Evolutionary conservation across 164 flowering plant species (phyloP).

Genomic region (Magnolia sinica): DNA sequence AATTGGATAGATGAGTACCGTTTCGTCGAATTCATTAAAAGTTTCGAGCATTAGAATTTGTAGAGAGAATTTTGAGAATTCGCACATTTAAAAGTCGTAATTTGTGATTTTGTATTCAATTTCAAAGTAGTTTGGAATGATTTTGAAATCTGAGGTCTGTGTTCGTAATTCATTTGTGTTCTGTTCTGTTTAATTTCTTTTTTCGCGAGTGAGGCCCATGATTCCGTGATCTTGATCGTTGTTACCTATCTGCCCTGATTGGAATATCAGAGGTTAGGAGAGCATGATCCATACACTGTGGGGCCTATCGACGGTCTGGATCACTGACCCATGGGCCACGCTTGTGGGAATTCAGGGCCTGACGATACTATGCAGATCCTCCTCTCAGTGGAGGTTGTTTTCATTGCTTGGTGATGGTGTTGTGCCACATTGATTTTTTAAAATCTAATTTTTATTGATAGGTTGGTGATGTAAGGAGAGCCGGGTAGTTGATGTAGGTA

Average conservation of each 20-base stretch:
- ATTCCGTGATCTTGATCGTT: not conserved
- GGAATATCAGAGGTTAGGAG: not conserved
- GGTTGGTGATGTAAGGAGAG: no score
- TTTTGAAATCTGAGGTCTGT: not conserved
- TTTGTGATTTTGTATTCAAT: not conserved
- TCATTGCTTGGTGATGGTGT: not conserved
- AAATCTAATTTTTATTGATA: no score
- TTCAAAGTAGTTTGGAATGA: not conserved
- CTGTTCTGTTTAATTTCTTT: not conserved
- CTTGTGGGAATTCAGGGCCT: not conserved
- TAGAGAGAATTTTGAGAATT: not conserved
- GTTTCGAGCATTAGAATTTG: not conserved
- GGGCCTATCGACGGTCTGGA: not conserved
- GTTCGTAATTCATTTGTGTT: not conserved
- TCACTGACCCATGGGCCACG: not conserved
- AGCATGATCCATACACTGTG: not conserved
- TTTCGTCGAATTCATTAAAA: not conserved
- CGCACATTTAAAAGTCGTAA: not conserved
- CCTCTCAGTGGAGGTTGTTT: not conserved
- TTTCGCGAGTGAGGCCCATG: not conserved
- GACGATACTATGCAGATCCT: not conserved
- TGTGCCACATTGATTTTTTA: not conserved
- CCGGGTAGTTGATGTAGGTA: no score
- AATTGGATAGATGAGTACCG: constrained; percentile 6
- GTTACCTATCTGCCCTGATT: not conserved